phyloP scores from a whole-genome alignment of 345 rosid genomes.

The Lepidium sativum region DNA sequence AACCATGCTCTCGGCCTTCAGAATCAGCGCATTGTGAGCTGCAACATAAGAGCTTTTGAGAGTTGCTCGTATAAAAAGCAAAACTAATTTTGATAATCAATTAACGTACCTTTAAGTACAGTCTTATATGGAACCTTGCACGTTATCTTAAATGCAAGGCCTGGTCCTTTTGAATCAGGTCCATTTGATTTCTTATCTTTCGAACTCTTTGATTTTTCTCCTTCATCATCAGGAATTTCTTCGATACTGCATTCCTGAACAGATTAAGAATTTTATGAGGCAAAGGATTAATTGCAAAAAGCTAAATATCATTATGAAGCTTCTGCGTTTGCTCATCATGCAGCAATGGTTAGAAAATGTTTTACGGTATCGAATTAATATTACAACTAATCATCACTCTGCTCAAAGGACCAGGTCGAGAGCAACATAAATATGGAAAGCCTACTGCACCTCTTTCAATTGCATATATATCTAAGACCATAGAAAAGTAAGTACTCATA shows the following conservation, averaged over 20 bases:
- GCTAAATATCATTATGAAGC: not conserved
- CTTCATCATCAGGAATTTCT: conserved; percentile 78
- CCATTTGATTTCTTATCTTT: conserved; percentile 90
- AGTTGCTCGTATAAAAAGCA: not conserved
- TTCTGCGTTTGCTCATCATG: not conserved
- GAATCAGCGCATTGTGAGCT: conserved; percentile 76
- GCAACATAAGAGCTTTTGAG: conserved; percentile 18
- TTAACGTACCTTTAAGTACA: conserved; percentile 54
- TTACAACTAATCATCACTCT: not conserved
- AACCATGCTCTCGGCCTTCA: conserved; percentile 80
- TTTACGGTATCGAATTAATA: not conserved
- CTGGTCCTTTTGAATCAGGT: conserved; percentile 53
- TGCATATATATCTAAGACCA: not conserved
- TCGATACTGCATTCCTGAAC: conserved; percentile 81
- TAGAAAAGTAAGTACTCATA: conserved; percentile 12
- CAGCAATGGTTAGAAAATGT: not conserved
- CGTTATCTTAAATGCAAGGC: conserved; percentile 77
- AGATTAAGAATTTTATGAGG: not conserved
- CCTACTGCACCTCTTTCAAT: no score
- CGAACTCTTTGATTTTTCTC: conserved; percentile 52
- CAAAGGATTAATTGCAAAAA: not conserved
- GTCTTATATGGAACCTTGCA: conserved; percentile 92
- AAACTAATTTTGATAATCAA: not conserved
- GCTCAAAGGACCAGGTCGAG: no score
- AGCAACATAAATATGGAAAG: no score